Evolutionary conservation across 345 rosid species (phyloP).

Genomic region (Zanthoxylum bungeanum): DNA sequence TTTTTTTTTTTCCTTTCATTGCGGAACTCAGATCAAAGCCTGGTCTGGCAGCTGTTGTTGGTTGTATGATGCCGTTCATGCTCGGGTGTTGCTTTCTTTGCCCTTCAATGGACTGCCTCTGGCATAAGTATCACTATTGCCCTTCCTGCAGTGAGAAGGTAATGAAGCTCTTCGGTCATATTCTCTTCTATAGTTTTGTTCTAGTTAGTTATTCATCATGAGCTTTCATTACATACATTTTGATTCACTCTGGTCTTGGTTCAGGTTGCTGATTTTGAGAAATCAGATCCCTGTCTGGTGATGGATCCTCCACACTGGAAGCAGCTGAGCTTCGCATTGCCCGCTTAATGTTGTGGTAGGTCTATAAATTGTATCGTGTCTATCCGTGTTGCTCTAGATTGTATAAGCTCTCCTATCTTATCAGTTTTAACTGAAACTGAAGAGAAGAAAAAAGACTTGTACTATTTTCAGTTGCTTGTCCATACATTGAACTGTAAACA

Average conservation of each 20-base stretch:
- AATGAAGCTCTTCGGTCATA: neutral
- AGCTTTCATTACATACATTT: neutral
- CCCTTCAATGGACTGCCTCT: conserved; percentile 96
- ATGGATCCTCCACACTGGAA: conserved; percentile 83
- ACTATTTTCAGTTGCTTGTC: neutral
- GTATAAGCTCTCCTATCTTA: neutral
- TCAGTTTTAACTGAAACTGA: too few relatives aligned
- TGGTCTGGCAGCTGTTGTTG: conserved; percentile 84
- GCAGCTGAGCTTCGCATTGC: conserved; percentile 76
- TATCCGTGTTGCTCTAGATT: neutral
- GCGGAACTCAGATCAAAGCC: conserved; percentile 69
- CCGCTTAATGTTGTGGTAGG: conserved; percentile 40
- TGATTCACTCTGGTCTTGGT: conserved; percentile 16
- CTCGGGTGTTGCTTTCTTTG: conserved; percentile 90
- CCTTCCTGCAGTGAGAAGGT: conserved; percentile 77
- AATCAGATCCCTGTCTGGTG: conserved; percentile 77
- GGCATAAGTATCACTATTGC: conserved; percentile 96
- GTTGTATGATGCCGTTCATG: conserved; percentile 93
- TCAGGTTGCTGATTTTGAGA: conserved; percentile 86
- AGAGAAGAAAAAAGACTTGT: too few relatives aligned
- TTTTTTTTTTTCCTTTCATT: neutral
- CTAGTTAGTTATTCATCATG: neutral
- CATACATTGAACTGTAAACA: neutral
- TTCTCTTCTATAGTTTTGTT: neutral
- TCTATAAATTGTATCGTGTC: neutral